phyloP scores from a whole-genome alignment of 306 rosid species.

The Elaeagnus macrophylla region DNA sequence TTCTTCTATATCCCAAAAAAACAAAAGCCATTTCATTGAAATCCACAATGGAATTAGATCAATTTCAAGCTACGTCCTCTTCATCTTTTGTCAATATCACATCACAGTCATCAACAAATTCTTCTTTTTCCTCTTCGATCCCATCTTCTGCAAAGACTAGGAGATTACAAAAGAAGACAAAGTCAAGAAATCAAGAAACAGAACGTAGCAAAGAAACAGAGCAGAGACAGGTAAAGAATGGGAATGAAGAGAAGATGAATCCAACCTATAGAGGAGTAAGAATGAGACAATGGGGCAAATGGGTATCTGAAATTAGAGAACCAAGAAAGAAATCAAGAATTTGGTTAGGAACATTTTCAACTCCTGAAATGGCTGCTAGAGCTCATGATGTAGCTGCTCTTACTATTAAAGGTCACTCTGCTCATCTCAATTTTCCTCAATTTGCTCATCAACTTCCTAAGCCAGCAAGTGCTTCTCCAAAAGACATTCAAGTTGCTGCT shows the following conservation, averaged over 20 bases:
- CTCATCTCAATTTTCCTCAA: conserved; percentile 15
- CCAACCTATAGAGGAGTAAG: conserved; percentile 11
- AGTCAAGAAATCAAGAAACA: too few relatives aligned
- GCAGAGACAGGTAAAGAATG: not conserved
- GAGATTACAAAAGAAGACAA: too few relatives aligned
- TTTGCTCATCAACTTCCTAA: conserved; percentile 7
- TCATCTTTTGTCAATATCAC: too few relatives aligned
- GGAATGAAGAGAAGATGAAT: not conserved
- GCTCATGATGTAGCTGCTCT: conserved; percentile 15
- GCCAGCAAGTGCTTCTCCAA: not conserved
- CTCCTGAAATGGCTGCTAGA: conserved; percentile 14
- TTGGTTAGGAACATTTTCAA: not conserved
- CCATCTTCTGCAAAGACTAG: too few relatives aligned
- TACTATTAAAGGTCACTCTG: conserved; percentile 11
- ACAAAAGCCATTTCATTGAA: too few relatives aligned
- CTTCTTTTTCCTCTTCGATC: too few relatives aligned
- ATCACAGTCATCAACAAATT: too few relatives aligned
- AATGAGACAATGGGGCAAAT: conserved; percentile 11
- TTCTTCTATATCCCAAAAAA: too few relatives aligned
- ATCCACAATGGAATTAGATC: too few relatives aligned
- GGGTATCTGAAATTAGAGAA: conserved; percentile 19
- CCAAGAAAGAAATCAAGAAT: conserved; percentile 21
- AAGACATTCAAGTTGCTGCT: too few relatives aligned
- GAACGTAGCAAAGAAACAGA: too few relatives aligned
- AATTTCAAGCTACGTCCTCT: too few relatives aligned